A percentile compares a stretch with the other conserved stretches of the same genome.
Conservation (phyloP, 176 grass and related monocot genomes). For the Ananas comosus region DNA sequence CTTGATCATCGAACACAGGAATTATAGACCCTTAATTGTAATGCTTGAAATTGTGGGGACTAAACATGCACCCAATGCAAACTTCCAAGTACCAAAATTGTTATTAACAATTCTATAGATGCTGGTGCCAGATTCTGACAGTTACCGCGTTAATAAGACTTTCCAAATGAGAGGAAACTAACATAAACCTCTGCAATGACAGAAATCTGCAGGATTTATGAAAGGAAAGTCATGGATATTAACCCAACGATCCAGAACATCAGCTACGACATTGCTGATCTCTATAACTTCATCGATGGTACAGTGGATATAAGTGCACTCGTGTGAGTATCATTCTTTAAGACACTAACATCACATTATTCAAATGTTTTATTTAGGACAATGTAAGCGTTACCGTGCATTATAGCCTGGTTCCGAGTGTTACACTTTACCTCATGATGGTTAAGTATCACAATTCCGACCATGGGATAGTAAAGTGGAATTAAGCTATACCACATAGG, state of each 20-base stretch:
- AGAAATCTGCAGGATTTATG: slow-evolving; percentile 79
- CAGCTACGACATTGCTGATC: slow-evolving; percentile 77
- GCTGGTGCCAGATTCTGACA: too few relatives aligned
- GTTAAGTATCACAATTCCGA: too few relatives aligned
- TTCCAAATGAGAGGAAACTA: background rate
- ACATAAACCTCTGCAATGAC: slow-evolving; percentile 17
- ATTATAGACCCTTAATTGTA: too few relatives aligned
- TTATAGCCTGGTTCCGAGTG: background rate
- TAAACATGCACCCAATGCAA: too few relatives aligned
- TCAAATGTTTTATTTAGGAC: too few relatives aligned
- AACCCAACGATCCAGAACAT: slow-evolving; percentile 77
- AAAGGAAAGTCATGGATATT: slow-evolving; percentile 89
- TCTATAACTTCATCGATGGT: slow-evolving; percentile 95
- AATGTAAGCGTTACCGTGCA: background rate
- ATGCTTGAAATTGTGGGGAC: too few relatives aligned
- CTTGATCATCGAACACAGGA: background rate
- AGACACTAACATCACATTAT: too few relatives aligned
- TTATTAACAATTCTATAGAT: too few relatives aligned
- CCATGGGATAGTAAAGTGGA: too few relatives aligned
- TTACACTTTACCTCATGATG: background rate
- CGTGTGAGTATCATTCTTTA: slow-evolving; percentile 42
- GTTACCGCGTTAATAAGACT: background rate
- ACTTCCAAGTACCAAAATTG: too few relatives aligned
- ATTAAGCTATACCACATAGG: too few relatives aligned
- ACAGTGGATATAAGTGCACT: slow-evolving; percentile 78